A percentile compares a stretch with the other conserved stretches of the same genome.
Evolutionary conservation across 2,329 filamentous ascomycete species (phyloP).

Genomic region (Pseudopithomyces chartarum): DNA sequence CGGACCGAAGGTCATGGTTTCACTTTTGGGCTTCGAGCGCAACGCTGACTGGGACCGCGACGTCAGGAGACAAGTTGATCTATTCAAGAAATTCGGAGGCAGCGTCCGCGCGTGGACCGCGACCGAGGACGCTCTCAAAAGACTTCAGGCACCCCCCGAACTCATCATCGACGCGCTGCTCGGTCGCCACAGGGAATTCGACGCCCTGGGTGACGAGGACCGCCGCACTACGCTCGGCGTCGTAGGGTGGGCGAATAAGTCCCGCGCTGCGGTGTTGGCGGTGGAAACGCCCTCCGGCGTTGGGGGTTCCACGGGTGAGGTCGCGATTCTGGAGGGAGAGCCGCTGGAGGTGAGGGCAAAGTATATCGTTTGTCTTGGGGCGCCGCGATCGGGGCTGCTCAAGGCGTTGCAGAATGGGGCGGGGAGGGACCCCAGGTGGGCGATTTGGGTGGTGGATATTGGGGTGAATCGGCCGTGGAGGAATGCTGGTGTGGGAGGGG

Average conservation of each 20-base stretch:
- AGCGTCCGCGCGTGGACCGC: conserved; percentile 68
- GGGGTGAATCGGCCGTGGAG: conserved; percentile 86
- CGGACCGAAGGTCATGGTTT: conserved; percentile 78
- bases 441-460: conserved; percentile 83
- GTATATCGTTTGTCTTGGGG: conserved; percentile 83
- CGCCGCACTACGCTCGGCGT: conserved; percentile 85
- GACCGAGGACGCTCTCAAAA: conserved; percentile 58
- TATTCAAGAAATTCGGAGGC: conserved; percentile 84
- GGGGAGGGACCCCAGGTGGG: conserved; percentile 65
- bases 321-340: conserved; percentile 69
- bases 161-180: conserved; percentile 89
- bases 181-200: conserved; percentile 84
- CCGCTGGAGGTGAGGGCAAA: conserved; percentile 80
- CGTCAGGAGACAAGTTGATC: conserved; percentile 77
- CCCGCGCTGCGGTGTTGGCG: conserved; percentile 79
- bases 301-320: conserved; percentile 71
- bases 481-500: conserved; percentile 78
- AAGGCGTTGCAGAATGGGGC: conserved; percentile 72
- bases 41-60: conserved; percentile 81
- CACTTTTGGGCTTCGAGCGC: conserved; percentile 82
- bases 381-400: conserved; percentile 82
- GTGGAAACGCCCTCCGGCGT: conserved; percentile 92
- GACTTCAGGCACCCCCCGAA: conserved; percentile 68
- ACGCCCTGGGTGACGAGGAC: conserved; percentile 81
- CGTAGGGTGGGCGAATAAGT: conserved; percentile 92